Evolutionary conservation across 441 rosid genomes (phyloP).

Genomic region (Dalechampia spathulata): DNA sequence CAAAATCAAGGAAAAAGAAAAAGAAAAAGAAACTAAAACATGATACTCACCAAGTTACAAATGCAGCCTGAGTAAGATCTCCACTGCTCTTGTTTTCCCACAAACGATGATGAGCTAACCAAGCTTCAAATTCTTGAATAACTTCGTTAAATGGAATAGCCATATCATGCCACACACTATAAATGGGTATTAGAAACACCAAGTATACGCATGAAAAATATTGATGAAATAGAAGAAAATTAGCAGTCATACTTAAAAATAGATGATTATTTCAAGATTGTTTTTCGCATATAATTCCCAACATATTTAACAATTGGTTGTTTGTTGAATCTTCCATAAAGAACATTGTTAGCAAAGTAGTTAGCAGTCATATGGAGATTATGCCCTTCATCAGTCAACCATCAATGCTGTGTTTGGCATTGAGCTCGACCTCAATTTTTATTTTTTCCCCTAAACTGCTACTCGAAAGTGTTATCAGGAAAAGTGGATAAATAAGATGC

Average conservation of each 20-base stretch:
- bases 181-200: constrained; percentile 15
- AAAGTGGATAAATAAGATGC: no score
- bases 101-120: constrained; percentile 60
- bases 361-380: neutral
- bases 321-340: neutral
- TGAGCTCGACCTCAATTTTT: no score
- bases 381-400: no score
- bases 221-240: neutral
- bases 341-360: neutral
- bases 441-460: no score
- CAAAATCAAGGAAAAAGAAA: neutral
- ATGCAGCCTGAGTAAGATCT: constrained; percentile 64
- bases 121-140: constrained; percentile 70
- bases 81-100: constrained; percentile 52
- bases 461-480: no score
- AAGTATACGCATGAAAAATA: neutral
- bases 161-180: constrained; percentile 96
- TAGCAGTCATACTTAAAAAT: neutral
- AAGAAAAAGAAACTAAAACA: no score
- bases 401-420: no score
- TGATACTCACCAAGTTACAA: constrained; percentile 78
- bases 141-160: constrained; percentile 76
- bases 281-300: neutral
- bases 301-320: neutral
- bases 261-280: neutral